phyloP scores from a whole-genome alignment of 1,284 basidiomycete species.

The Fomitopsis pinicola region DNA sequence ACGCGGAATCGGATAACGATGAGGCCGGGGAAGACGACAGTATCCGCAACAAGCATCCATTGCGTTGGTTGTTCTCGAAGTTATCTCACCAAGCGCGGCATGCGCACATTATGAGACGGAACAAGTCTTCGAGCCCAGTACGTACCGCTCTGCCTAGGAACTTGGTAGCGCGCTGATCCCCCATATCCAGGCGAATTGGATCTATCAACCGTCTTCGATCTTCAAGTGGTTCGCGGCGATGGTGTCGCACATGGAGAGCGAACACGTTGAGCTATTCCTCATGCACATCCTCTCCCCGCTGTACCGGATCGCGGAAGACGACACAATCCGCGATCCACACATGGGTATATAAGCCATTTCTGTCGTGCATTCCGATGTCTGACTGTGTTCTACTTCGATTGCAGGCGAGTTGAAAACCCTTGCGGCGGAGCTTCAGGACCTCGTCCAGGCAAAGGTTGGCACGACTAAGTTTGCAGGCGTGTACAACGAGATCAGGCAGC shows the following conservation, averaged over 20 bases:
- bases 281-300: constrained; percentile 85
- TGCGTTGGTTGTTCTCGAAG: constrained; percentile 93
- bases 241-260: constrained; percentile 62
- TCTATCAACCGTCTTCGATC: constrained; percentile 73
- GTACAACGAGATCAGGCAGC: constrained; percentile 80
- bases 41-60: constrained; percentile 45
- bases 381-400: background rate
- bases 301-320: constrained; percentile 85
- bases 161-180: background rate
- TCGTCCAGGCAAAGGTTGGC: constrained; percentile 85
- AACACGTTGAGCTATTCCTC: constrained; percentile 63
- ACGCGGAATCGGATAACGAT: constrained; percentile 10
- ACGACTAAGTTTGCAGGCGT: constrained; percentile 73
- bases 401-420: constrained; percentile 82
- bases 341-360: constrained; percentile 57
- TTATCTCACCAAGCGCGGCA: constrained; percentile 86
- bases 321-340: constrained; percentile 69
- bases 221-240: constrained; percentile 96
- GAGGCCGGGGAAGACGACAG: constrained; percentile 30
- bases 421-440: constrained; percentile 82
- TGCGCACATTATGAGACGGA: constrained; percentile 65
- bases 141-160: constrained; percentile 17
- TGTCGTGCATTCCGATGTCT: background rate
- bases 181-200: constrained; percentile 57
- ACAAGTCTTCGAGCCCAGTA: constrained; percentile 44